A percentile compares a stretch with the other conserved stretches of the same genome.
Evolutionary conservation across 306 rosid species (phyloP).

Genomic region (Leucaena leucocephala): DNA sequence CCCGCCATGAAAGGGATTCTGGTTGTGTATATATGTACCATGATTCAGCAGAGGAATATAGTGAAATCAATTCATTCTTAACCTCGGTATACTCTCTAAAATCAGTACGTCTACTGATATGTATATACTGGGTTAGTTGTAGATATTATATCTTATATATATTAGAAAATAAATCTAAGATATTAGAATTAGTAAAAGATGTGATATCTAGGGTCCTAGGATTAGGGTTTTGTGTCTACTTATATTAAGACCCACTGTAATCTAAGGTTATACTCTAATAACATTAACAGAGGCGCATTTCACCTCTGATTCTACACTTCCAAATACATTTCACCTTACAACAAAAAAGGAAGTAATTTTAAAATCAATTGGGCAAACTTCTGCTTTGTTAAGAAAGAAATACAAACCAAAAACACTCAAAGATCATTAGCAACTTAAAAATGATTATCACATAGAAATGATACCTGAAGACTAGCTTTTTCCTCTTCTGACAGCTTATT

Average conservation of each 20-base stretch:
- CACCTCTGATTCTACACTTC: not conserved
- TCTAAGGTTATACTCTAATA: not conserved
- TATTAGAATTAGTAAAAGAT: not conserved
- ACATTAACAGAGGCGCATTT: not conserved
- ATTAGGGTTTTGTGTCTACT: not conserved
- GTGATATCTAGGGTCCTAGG: not conserved
- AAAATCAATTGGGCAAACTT: slow-evolving; percentile 17
- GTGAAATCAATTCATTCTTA: too few relatives aligned
- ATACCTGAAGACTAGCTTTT: slow-evolving; percentile 72
- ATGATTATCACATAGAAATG: slow-evolving; percentile 29
- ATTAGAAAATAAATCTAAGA: not conserved
- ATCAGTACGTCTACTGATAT: too few relatives aligned
- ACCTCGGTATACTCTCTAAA: too few relatives aligned
- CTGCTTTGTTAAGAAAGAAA: slow-evolving; percentile 15
- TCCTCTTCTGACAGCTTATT: slow-evolving; percentile 73
- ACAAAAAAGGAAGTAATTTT: slow-evolving; percentile 22
- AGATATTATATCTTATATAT: not conserved
- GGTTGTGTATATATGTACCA: too few relatives aligned
- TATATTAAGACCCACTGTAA: not conserved
- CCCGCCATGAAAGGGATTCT: too few relatives aligned
- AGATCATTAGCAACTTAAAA: slow-evolving; percentile 23
- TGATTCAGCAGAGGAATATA: too few relatives aligned
- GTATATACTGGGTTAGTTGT: not conserved
- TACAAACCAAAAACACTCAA: not conserved
- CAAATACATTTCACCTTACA: slow-evolving; percentile 15